Percentiles rank a stretch among this genome's conserved stretches.
Conservation (phyloP, 768 basidiomycete species). For the Chlorophyllum brunneum region DNA sequence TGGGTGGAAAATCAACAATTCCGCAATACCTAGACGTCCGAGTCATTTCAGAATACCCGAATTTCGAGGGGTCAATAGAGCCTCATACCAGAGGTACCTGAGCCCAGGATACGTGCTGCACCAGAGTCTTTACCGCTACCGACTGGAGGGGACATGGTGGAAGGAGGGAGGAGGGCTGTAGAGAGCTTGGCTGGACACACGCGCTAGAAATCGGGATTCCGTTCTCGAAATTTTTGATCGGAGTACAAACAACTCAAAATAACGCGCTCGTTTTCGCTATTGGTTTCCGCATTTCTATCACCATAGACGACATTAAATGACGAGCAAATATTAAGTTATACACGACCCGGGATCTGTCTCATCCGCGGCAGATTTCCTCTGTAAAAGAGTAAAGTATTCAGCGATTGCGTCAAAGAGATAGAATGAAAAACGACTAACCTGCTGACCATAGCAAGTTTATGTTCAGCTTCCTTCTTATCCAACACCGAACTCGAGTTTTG, state of each 20-base stretch:
- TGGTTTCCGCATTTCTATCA: slow-evolving; percentile 3
- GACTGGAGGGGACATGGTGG: slow-evolving; percentile 36
- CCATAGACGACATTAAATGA: not conserved
- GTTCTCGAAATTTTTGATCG: slow-evolving; percentile 10
- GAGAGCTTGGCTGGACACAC: not conserved
- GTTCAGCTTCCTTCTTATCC: slow-evolving; percentile 56
- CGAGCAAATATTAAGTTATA: not conserved
- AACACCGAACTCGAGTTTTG: slow-evolving; percentile 58
- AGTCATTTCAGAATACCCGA: not conserved
- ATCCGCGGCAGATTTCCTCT: slow-evolving; percentile 14
- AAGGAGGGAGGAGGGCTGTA: not conserved
- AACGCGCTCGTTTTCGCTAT: slow-evolving; percentile 14
- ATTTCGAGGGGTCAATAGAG: not conserved
- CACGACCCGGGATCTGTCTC: not conserved
- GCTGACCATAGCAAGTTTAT: slow-evolving; percentile 71
- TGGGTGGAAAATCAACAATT: slow-evolving; percentile 93
- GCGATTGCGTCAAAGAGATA: not conserved
- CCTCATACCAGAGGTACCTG: slow-evolving; percentile 81
- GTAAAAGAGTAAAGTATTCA: not conserved
- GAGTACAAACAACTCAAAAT: slow-evolving; percentile 6
- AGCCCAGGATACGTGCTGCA: slow-evolving; percentile 85
- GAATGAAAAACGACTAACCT: slow-evolving; percentile 45
- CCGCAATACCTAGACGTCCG: slow-evolving; percentile 71
- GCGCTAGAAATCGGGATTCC: slow-evolving; percentile 10
- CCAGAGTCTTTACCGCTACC: slow-evolving; percentile 81